Evolutionary conservation across 768 basidiomycete genomes (phyloP), one percentile per base, ranked within the genome.

Genomic region (Tricholoma saponaceum): DNA sequence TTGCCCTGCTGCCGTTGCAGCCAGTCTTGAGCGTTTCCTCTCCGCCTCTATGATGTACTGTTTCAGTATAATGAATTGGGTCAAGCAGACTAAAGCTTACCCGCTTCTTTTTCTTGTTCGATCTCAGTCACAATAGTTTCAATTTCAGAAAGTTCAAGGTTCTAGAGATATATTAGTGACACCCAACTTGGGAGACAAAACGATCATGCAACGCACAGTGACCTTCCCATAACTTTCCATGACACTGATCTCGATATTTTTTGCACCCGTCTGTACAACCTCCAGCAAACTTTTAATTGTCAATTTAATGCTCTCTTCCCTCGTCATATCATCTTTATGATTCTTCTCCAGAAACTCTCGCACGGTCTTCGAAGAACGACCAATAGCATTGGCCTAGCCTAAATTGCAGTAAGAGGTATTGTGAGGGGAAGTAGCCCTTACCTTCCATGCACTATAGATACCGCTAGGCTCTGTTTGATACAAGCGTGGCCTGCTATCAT

Each of bases 401-500:
- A 50, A n/a, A 35, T 52, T 25, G 51, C 26, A 13, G 30, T n/a
- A 30, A 26, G 23, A 46, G 26, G 18, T 25, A 33, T 10, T 51
- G 53, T 46, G 54, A 13, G 50, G 20, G 14, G 26, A 60, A 37
- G 23, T 14, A 55, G 54, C 18, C 51, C 12, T 5, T 49, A 91
- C 95, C 87, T 98, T 99, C 97, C 97, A 99, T 30, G 94, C 93
- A 62, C 90, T 94, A 74, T 95, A 98, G 62, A 98, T 98, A 18
- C 97, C 97, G 69, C 91, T 92, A 1, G 97, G 97, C 72, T 99
- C 97, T 10, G 97, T 98, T 74, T 95, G 90, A 74, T 98, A 99
- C 30, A 99, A 76, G 56, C 91, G 85, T 46, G 97, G 97, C 60
- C 80, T 81, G 46, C 80, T 80, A 67, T 96, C 95, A 70, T 96